These are phyloP conservation scores for Hypoxylon sp. DNA, from an alignment of 2,329 filamentous ascomycete genomes.

Conservation along the genomic window DNA sequence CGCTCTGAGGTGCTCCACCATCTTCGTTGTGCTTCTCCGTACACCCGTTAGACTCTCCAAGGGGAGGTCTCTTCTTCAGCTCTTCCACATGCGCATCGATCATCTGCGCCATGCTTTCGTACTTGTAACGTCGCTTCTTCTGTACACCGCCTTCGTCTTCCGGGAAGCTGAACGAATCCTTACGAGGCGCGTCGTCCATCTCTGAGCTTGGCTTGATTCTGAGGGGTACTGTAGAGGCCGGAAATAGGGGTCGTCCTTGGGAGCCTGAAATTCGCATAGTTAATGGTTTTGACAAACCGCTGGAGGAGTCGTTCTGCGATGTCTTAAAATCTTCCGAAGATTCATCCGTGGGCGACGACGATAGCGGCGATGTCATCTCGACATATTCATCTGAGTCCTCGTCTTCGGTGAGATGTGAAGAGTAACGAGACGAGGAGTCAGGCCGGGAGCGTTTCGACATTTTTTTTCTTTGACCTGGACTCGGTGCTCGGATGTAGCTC, in stretches of 20 bases:
- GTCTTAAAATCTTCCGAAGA: neutral
- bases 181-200: neutral
- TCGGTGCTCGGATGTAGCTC: neutral
- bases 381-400: constrained; percentile 1
- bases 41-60: neutral
- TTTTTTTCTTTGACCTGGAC: neutral
- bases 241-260: constrained; percentile 10
- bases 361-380: constrained; percentile 5
- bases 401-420: neutral
- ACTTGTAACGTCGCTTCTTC: constrained; percentile 10
- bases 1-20: neutral
- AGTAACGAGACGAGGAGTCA: neutral
- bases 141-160: neutral
- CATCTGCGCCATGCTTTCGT: constrained; percentile 23
- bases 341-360: neutral
- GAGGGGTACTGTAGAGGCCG: neutral
- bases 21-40: neutral
- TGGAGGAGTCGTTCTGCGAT: neutral
- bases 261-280: constrained; percentile 6
- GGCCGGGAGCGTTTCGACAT: constrained; percentile 1
- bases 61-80: constrained; percentile 20
- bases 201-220: neutral
- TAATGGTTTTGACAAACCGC: neutral
- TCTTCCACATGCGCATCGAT: constrained; percentile 18
- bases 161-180: neutral